Conservation (phyloP, 345 rosid species). For the Durio zibethinus region DNA sequence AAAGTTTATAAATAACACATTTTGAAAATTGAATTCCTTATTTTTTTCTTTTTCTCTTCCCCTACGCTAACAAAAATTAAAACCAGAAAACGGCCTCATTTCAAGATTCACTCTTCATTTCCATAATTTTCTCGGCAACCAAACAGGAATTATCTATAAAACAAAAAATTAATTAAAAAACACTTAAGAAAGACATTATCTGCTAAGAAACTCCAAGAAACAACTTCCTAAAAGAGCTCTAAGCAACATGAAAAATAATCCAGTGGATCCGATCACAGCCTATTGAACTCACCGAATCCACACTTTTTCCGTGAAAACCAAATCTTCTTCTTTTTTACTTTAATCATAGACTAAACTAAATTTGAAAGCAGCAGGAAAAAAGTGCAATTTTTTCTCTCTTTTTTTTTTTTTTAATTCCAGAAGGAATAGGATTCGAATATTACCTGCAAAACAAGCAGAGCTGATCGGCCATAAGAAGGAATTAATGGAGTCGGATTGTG, state of each 20-base stretch:
- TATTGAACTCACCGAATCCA: constrained; percentile 22
- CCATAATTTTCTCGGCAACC: constrained; percentile 17
- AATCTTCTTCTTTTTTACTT: not conserved
- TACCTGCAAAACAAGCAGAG: not conserved
- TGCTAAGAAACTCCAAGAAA: constrained; percentile 24
- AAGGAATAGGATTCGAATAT: constrained; percentile 3
- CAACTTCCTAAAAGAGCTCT: constrained; percentile 16
- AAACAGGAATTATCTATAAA: not conserved
- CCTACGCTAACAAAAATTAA: not conserved
- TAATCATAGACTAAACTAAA: constrained; percentile 5
- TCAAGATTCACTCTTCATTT: not conserved
- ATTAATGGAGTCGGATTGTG: constrained; percentile 8
- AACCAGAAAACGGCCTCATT: constrained; percentile 9
- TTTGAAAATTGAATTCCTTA: not conserved
- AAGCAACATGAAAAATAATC: constrained; percentile 21
- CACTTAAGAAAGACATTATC: constrained; percentile 22
- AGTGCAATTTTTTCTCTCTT: not conserved
- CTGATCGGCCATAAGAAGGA: not conserved
- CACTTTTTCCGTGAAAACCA: constrained; percentile 7
- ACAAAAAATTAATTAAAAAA: not conserved
- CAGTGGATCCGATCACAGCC: constrained; percentile 32
- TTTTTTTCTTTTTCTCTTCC: not conserved
- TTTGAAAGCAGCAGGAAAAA: not conserved
- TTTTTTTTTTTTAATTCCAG: not conserved
- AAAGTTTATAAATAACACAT: not conserved